These are phyloP conservation scores for Candida germanica DNA, from an alignment of 805 yeast species.

Conservation along the genomic window DNA sequence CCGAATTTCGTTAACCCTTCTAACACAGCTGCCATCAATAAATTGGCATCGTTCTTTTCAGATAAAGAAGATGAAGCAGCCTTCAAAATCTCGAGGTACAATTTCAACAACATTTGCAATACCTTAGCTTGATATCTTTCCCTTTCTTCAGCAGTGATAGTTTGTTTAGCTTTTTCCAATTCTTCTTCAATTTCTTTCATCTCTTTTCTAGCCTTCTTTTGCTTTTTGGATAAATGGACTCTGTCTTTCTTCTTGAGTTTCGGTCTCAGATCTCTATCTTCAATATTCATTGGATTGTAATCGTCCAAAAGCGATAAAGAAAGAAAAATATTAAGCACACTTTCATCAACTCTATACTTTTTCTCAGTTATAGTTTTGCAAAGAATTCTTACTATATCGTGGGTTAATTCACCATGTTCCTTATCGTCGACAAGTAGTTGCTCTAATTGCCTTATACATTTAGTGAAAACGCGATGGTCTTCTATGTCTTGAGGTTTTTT, in stretches of 20 bases:
- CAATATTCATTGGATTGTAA: slow-evolving; percentile 64
- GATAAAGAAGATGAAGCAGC: slow-evolving; percentile 24
- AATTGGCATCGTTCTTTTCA: slow-evolving; percentile 48
- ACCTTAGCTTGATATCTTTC: slow-evolving; percentile 83
- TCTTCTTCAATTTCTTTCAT: slow-evolving; percentile 85
- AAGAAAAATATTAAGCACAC: slow-evolving; percentile 69
- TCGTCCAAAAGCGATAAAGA: slow-evolving; percentile 65
- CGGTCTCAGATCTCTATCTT: slow-evolving; percentile 36
- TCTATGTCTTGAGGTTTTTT: slow-evolving; percentile 51
- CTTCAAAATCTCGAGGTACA: slow-evolving; percentile 76
- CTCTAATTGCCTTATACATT: slow-evolving; percentile 65
- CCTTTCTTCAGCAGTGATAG: slow-evolving; percentile 83
- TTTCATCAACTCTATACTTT: slow-evolving; percentile 78
- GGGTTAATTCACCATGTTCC: slow-evolving; percentile 74
- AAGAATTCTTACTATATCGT: slow-evolving; percentile 67
- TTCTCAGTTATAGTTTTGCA: slow-evolving; percentile 70
- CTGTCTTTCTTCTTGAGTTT: slow-evolving; percentile 82
- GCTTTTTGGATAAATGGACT: slow-evolving; percentile 86
- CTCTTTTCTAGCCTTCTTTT: slow-evolving; percentile 84
- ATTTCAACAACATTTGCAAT: slow-evolving; percentile 63
- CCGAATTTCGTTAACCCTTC: slow-evolving; percentile 92
- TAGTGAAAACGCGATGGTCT: slow-evolving; percentile 49
- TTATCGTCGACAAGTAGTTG: slow-evolving; percentile 71
- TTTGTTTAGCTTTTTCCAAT: slow-evolving; percentile 79
- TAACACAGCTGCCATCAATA: slow-evolving; percentile 76